Conservation (phyloP, 23 red algal species). For the Gracilaria caudata region DNA sequence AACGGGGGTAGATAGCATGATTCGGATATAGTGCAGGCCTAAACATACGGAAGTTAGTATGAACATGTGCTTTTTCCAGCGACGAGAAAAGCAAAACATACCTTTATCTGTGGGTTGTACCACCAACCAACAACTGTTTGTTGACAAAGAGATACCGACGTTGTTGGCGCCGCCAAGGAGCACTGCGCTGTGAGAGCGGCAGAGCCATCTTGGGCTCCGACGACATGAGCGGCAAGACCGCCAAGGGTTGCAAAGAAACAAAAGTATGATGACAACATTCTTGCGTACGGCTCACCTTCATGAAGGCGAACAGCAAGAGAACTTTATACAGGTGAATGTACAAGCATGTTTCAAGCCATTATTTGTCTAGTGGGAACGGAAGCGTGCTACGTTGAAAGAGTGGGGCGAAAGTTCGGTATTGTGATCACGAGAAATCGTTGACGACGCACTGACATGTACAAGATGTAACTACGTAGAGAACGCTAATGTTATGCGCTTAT, state of each 20-base stretch:
- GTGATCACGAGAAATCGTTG: not conserved
- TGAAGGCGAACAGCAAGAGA: not conserved
- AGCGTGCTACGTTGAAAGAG: not conserved
- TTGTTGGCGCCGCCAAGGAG: not conserved
- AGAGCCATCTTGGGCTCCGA: not conserved
- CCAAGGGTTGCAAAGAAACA: not conserved
- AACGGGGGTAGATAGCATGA: constrained; percentile 9
- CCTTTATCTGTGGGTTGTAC: constrained; percentile 7
- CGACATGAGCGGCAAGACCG: not conserved
- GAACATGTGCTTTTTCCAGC: not conserved
- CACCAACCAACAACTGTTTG: constrained; percentile 7
- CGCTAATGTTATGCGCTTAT: too few species aligned
- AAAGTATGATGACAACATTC: not conserved
- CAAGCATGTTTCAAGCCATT: not conserved
- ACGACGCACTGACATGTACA: too few species aligned
- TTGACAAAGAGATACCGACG: not conserved
- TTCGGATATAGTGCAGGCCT: not conserved
- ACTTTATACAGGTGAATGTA: not conserved
- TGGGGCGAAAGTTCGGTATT: not conserved
- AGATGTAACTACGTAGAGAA: too few species aligned
- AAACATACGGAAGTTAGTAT: not conserved
- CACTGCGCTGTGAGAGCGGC: not conserved
- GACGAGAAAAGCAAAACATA: not conserved
- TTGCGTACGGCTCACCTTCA: not conserved
- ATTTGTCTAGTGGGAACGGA: not conserved